Evolutionary conservation across 495 filamentous ascomycete species (phyloP).

Genomic region (Hypoxylon trugodes): DNA sequence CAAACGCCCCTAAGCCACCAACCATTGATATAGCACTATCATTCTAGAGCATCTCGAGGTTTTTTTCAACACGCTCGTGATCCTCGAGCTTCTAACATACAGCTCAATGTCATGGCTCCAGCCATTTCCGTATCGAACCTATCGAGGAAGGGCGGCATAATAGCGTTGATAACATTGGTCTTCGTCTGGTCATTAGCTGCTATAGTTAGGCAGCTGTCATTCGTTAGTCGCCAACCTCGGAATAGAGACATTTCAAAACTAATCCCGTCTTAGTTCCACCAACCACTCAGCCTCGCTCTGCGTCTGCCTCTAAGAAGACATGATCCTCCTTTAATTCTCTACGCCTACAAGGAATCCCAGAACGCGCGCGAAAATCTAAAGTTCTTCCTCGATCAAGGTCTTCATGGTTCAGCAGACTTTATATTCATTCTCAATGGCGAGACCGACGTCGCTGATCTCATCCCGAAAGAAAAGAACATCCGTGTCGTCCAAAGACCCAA

Average conservation of each 20-base stretch:
- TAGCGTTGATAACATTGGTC: constrained; percentile 1
- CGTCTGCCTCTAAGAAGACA: not conserved
- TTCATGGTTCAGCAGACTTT: constrained; percentile 47
- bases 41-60: not conserved
- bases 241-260: not conserved
- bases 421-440: constrained; percentile 48
- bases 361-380: constrained; percentile 38
- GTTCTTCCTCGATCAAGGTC: constrained; percentile 41
- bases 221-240: not conserved
- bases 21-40: not conserved
- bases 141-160: not conserved
- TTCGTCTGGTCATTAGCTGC: constrained; percentile 5
- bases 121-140: not conserved
- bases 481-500: constrained; percentile 38
- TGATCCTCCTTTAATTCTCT: constrained; percentile 30
- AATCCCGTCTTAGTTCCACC: not conserved
- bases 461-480: constrained; percentile 38
- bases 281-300: not conserved
- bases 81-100: not conserved
- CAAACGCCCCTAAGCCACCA: not conserved
- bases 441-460: constrained; percentile 23
- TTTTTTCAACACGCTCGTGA: not conserved
- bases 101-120: not conserved
- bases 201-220: not conserved
- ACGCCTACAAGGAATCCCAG: constrained; percentile 41